Evolutionary conservation across 164 flowering plant genomes (phyloP).

Genomic region (Tetracentron sinense): DNA sequence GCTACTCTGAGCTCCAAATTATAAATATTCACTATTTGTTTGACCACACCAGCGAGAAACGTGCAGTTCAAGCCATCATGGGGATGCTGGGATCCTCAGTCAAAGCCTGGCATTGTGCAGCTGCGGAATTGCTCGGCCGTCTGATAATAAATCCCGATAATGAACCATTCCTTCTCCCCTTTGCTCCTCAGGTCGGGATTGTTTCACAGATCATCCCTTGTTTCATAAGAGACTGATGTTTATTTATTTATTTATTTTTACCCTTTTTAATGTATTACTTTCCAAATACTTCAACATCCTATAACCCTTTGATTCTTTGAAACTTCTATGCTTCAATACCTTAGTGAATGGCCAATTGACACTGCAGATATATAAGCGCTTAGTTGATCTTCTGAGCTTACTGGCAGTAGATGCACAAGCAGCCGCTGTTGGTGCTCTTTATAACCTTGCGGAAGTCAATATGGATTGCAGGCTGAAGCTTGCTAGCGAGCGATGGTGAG

Average conservation of each 20-base stretch:
- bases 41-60: conserved; percentile 59
- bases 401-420: conserved; percentile 87
- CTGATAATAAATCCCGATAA: conserved; percentile 93
- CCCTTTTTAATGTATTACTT: too few species aligned
- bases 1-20: neutral
- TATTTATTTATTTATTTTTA: neutral
- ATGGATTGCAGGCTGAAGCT: conserved; percentile 91
- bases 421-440: conserved; percentile 93
- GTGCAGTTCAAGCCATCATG: conserved; percentile 89
- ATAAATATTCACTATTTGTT: conserved; percentile 8
- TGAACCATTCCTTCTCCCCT: conserved; percentile 83
- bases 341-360: neutral
- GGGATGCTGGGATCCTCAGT: conserved; percentile 76
- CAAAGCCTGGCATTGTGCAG: conserved; percentile 95
- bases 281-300: too few species aligned
- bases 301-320: too few species aligned
- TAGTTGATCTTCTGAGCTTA: conserved; percentile 82
- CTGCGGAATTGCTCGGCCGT: conserved; percentile 92
- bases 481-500: conserved; percentile 92
- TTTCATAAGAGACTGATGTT: neutral
- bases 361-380: conserved; percentile 77
- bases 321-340: neutral
- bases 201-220: neutral
- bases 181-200: conserved; percentile 68
- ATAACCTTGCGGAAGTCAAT: conserved; percentile 86